A percentile compares a stretch with the other conserved stretches of the same genome.
These are phyloP conservation scores for Trichoderma afroharzianum DNA, from an alignment of 2,329 filamentous ascomycete species.

Conservation along the genomic window DNA sequence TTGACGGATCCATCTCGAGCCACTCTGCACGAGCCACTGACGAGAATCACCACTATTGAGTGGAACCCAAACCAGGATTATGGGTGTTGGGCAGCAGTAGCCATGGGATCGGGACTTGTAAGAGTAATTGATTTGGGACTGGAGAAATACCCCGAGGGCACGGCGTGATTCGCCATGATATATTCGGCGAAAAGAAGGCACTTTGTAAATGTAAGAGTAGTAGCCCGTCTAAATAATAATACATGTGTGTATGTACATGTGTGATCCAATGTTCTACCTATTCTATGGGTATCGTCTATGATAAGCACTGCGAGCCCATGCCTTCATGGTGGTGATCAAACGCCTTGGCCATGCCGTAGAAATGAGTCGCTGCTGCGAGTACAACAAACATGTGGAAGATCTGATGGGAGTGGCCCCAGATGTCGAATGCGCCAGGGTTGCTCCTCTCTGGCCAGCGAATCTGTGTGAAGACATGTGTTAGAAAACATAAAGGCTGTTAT, in stretches of 20 bases:
- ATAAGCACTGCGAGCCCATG: constrained; percentile 48
- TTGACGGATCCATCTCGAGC: constrained; percentile 40
- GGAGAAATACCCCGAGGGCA: constrained; percentile 26
- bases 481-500: background rate
- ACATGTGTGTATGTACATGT: background rate
- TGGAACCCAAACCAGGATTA: constrained; percentile 68
- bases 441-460: constrained; percentile 78
- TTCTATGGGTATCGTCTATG: background rate
- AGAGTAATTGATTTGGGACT: constrained; percentile 63
- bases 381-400: constrained; percentile 92
- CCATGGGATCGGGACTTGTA: constrained; percentile 63
- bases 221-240: background rate
- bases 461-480: constrained; percentile 41
- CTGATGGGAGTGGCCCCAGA: constrained; percentile 91
- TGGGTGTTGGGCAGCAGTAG: constrained; percentile 64
- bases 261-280: background rate
- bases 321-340: constrained; percentile 79
- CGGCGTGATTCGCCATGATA: background rate
- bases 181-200: background rate
- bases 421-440: constrained; percentile 76
- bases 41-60: constrained; percentile 57
- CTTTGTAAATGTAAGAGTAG: background rate
- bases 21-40: constrained; percentile 59
- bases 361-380: constrained; percentile 74
- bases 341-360: constrained; percentile 75